A percentile compares a stretch with the other conserved stretches of the same genome.
Evolutionary conservation across 2,329 filamentous ascomycete species (phyloP).

Genomic region (Penicillium palitans): DNA sequence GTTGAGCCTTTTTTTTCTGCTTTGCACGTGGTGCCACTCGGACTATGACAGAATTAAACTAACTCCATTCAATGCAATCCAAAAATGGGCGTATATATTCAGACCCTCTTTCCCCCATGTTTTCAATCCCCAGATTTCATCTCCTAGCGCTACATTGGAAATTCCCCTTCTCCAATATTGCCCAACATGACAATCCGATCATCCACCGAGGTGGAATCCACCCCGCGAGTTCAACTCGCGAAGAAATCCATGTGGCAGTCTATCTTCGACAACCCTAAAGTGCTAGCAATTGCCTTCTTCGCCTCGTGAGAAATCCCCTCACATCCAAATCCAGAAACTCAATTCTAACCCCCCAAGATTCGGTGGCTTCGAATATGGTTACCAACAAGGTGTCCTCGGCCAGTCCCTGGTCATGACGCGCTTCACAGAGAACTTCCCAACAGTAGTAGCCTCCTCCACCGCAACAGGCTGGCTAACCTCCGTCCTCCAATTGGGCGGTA

Average conservation of each 20-base stretch:
- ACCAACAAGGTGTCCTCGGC: conserved; percentile 46
- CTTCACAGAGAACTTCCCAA: conserved; percentile 49
- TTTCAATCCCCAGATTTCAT: conserved; percentile 10
- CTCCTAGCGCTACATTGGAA: conserved; percentile 1
- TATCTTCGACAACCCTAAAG: conserved; percentile 46
- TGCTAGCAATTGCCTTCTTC: conserved; percentile 54
- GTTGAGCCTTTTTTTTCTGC: conserved; percentile 16
- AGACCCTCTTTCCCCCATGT: conserved; percentile 12
- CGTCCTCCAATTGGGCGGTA: conserved; percentile 54
- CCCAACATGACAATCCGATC: conserved; percentile 13
- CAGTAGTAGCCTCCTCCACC: conserved; percentile 44
- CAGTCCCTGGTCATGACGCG: conserved; percentile 54
- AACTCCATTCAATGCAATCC: not conserved
- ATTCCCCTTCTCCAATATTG: not conserved
- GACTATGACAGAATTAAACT: conserved; percentile 6
- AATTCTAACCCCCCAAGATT: conserved; percentile 29
- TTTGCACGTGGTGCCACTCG: conserved; percentile 6
- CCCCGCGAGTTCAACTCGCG: conserved; percentile 19
- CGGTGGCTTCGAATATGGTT: conserved; percentile 53
- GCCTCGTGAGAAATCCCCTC: conserved; percentile 36
- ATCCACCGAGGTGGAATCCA: conserved; percentile 17
- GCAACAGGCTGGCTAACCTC: conserved; percentile 50
- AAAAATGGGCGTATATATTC: conserved; percentile 14
- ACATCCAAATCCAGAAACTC: too few relatives aligned
- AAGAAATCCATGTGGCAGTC: conserved; percentile 32